Evolutionary conservation across 345 rosid genomes (phyloP).

Genomic region (Syzygium grande): DNA sequence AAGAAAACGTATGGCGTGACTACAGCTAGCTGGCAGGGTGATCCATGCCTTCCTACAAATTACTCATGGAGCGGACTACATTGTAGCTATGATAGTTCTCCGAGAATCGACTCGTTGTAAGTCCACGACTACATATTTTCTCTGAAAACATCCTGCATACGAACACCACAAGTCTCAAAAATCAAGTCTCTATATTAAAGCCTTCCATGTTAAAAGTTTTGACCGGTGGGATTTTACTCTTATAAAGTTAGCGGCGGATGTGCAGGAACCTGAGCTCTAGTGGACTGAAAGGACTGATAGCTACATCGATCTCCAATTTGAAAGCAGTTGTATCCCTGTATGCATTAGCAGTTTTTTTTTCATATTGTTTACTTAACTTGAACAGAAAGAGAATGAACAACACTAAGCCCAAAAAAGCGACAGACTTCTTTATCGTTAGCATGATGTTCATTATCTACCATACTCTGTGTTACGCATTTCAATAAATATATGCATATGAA

Average conservation of each 20-base stretch:
- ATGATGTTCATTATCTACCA: neutral
- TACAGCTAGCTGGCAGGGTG: constrained; percentile 19
- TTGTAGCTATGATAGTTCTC: neutral
- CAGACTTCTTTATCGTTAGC: neutral
- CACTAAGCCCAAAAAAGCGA: neutral
- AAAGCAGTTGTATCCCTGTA: constrained; percentile 32
- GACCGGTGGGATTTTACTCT: neutral
- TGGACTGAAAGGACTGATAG: constrained; percentile 31
- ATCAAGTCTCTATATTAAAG: neutral
- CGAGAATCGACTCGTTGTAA: constrained; percentile 12
- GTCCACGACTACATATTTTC: neutral
- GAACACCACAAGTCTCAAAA: neutral
- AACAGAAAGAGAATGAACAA: neutral
- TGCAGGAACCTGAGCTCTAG: constrained; percentile 47
- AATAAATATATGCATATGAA: neutral
- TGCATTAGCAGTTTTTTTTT: neutral
- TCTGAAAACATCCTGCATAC: neutral
- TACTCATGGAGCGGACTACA: constrained; percentile 10
- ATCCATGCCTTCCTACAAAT: constrained; percentile 11
- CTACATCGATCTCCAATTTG: constrained; percentile 25
- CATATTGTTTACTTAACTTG: neutral
- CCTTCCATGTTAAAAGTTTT: neutral
- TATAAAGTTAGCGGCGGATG: fast-evolving
- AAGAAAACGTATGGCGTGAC: constrained; percentile 5
- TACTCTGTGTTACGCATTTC: neutral